Base-by-base conservation (phyloP, 108 stramenopile species). In the Skeletonema costatum region DNA sequence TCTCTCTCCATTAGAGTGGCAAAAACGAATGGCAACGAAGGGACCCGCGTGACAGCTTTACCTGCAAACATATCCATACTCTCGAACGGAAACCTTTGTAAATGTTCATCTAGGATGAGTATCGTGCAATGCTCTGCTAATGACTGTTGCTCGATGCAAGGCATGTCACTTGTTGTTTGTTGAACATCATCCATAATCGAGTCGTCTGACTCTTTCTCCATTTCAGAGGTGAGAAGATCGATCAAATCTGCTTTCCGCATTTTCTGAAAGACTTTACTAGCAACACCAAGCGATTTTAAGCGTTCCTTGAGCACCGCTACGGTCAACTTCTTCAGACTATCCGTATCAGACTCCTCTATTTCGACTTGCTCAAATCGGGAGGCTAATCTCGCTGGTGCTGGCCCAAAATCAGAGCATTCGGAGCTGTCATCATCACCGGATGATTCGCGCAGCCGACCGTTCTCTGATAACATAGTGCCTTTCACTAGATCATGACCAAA, bases 31-130 rank as follows among this genome's bases (percentile, higher is more conserved):
- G 92, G 71, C 17, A 96, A 73, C 32, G 94, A 95, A 7, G 99
- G 99, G 32, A 97, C 71, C 58, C 99, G 89, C 16, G 92, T 94
- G 14, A 98, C 93, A 17, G 90, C 60, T 60, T 83, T 87, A 12
- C 75, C 81, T 48, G 72, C 72, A 30, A 99, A 75, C 44, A 85
- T 84, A n/a, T 86, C 84, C 85, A 97, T 82, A 31, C 91, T 89
- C 80, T 99, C 99, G 64, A 96, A 96, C 29, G 99, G 99, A 83
- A 99, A 85, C 13, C 95, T 76, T 25, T 98, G 98, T 5, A 99
- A 76, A 66, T 94, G 73, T 75, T 99, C 99, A 69, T 98, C 99
- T 17, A 99, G 81, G 50, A 98, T 83, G 8, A 99, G 86, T 32
- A 99, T 81, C 3, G 79, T 78, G 33, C 87, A 79, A 16, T 50